phyloP scores from a whole-genome alignment of 139 green algal genomes.

The Coccomyxa sp. region DNA sequence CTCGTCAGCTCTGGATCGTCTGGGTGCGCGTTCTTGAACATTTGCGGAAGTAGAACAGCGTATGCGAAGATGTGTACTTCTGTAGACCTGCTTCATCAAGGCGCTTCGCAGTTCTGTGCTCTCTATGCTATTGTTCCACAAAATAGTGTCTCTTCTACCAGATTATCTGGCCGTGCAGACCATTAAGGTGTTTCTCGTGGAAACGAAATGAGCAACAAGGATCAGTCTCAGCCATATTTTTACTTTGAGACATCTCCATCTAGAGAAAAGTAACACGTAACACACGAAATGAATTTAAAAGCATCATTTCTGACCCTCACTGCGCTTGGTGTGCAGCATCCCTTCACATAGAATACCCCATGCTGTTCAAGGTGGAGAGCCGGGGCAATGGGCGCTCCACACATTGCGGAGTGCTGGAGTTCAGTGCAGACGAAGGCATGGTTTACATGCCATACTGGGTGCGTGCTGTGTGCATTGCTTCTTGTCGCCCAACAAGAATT shows the following conservation, averaged over 20 bases:
- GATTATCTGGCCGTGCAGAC: too few species aligned
- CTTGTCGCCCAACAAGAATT: too few species aligned
- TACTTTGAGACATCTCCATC: too few species aligned
- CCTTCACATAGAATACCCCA: constrained; percentile 96
- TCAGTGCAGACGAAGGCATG: constrained; percentile 94
- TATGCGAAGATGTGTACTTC: too few species aligned
- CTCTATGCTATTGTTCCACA: too few species aligned
- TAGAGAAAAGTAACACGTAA: too few species aligned
- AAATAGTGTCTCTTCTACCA: too few species aligned
- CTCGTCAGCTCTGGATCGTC: constrained; percentile 86
- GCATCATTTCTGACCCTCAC: too few species aligned
- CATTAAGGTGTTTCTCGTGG: too few species aligned
- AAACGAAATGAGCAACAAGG: too few species aligned
- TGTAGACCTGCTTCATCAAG: not conserved
- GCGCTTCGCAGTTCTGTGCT: not conserved
- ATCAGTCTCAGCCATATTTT: too few species aligned
- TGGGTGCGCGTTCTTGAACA: constrained; percentile 52
- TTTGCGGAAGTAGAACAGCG: not conserved
- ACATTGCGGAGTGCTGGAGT: constrained; percentile 98
- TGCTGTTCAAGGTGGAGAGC: constrained; percentile 95
- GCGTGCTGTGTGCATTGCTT: not conserved
- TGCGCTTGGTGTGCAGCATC: constrained; percentile 55
- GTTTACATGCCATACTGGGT: constrained; percentile 98
- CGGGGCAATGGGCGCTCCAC: constrained; percentile 52
- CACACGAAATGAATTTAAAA: too few species aligned